Evolutionary conservation across 2,329 filamentous ascomycete species (phyloP), one percentile per base, ranked within the genome.

Genomic region (Pseudocercospora crystallina): DNA sequence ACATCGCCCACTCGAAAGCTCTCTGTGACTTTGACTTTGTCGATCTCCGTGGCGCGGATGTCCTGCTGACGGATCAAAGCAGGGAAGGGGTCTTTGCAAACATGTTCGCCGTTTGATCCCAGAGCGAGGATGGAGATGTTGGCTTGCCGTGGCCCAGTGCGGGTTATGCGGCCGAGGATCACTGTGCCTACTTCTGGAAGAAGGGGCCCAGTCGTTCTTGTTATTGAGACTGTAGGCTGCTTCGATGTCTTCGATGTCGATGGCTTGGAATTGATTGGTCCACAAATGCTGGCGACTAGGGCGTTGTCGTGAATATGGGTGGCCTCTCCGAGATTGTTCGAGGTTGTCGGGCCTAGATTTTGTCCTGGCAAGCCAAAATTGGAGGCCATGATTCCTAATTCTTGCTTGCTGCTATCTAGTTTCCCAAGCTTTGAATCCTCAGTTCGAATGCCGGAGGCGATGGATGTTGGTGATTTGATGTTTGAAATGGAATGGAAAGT

Each of bases 1-100:
- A 97, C 84, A 74, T 99, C 94, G 0, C 94, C 94, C 0, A 95
- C 91, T 59, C 90, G 81, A 68, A 97, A 97, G 64, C 86, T 89
- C 69, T 96, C 90, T 60, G 89, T 86, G 57, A 97, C 88, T 69
- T 87, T 89, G 37, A 96, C 89, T 61, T 89, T 89, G 69, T 97
- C 94, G 74, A 96, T 96, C 74, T 99, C 94, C 13, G 94, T 96
- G 2, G 90, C 90, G 49, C 94, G 81, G 31, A 99, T 89, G 67
- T 99, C 94, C 73, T 97, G 92, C 56, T 63, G 68, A 5, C 67
- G 61, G 31, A 70, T 69, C 2, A 67, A 40, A 8, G 62, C 68
- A 1, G 65, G 63, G 39, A 70, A 65, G 10, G 64, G 45, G 20
- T 68, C 65, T 32, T 51, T 53, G 41, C 54, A 60, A 36, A 61